Conservation (phyloP, 768 basidiomycete species). For the Phlebiopsis gigantea region DNA sequence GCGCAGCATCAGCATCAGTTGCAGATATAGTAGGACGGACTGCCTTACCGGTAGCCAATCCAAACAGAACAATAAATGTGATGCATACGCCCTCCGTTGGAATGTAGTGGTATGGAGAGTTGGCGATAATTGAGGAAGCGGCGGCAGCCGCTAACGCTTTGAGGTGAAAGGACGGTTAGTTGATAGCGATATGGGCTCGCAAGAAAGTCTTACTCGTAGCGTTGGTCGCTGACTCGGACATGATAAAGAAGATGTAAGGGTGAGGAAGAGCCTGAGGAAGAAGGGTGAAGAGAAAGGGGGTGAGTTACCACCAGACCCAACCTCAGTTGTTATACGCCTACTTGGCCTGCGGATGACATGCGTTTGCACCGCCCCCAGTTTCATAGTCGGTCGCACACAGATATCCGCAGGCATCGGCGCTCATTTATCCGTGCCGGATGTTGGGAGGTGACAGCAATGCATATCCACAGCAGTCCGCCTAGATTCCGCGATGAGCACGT, state of each 20-base stretch:
- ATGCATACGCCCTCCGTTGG: slow-evolving; percentile 33
- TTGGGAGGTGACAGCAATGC: not conserved
- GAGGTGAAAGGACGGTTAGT: not conserved
- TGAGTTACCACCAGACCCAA: not conserved
- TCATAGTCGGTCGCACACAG: not conserved
- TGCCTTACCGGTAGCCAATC: slow-evolving; percentile 24
- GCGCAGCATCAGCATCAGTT: not conserved
- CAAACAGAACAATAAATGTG: slow-evolving; percentile 31
- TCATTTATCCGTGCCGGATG: not conserved
- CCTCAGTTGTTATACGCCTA: not conserved
- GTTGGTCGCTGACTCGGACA: not conserved
- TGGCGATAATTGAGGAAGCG: not conserved
- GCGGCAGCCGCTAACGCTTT: not conserved
- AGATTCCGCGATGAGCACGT: too few relatives aligned
- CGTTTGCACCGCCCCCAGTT: not conserved
- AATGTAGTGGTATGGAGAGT: slow-evolving; percentile 28
- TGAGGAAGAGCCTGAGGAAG: not conserved
- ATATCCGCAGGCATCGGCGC: not conserved
- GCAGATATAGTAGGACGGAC: not conserved
- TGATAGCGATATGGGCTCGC: not conserved
- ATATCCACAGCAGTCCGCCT: not conserved
- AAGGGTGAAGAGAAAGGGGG: not conserved
- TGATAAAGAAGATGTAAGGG: not conserved
- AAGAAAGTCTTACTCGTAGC: not conserved
- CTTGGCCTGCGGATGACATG: not conserved